phyloP scores from a whole-genome alignment of 78 protist genomes.

The Creolimax fragrantissima region DNA sequence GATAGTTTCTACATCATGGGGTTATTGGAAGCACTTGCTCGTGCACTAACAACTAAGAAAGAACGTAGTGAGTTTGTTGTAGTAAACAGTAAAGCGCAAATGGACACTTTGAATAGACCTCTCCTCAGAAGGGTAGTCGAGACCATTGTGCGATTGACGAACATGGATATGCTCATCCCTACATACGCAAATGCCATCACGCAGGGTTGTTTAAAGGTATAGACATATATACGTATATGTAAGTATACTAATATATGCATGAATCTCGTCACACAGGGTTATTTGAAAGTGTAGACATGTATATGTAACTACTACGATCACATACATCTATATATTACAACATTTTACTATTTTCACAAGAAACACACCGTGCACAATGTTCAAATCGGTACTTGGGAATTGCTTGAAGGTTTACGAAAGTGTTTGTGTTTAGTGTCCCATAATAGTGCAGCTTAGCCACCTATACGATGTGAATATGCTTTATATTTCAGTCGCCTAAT shows the following conservation, averaged over 20 bases:
- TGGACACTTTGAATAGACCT: no score
- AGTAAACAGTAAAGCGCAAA: not conserved
- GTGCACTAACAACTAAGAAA: not conserved
- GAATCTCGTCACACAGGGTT: not conserved
- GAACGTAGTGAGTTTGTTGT: not conserved
- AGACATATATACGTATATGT: not conserved
- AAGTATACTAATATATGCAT: not conserved
- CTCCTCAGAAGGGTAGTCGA: not conserved
- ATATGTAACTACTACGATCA: no score
- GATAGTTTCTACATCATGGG: not conserved
- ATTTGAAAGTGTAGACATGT: not conserved
- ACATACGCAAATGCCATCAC: not conserved
- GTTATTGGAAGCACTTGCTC: not conserved
- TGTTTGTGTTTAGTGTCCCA: no score
- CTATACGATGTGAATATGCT: no score
- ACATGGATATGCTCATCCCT: not conserved
- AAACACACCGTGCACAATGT: no score
- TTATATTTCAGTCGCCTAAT: no score
- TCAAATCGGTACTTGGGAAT: no score
- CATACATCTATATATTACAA: no score
- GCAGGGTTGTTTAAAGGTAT: not conserved
- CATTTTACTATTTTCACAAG: no score
- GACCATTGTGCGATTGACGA: not conserved
- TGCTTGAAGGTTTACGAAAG: no score
- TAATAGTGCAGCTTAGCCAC: no score